These are phyloP conservation scores for Parsonsia alboflavescens DNA, from an alignment of 257 asterid species.

Conservation along the genomic window DNA sequence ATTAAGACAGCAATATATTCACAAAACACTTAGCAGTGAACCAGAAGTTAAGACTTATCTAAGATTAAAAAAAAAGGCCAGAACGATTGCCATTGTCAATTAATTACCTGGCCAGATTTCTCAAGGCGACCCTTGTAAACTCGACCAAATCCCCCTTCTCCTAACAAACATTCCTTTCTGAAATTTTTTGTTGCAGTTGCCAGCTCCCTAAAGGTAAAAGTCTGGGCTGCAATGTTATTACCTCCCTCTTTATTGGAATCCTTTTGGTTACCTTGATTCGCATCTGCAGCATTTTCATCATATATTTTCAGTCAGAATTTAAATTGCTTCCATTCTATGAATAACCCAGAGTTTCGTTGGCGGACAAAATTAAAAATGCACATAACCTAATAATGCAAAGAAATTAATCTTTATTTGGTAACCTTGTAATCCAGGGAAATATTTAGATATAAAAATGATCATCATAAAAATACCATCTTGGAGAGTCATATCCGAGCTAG, in stretches of 20 bases:
- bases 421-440: background rate
- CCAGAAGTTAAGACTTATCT: background rate
- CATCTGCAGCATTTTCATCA: conserved; percentile 21
- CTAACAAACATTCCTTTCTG: conserved; percentile 68
- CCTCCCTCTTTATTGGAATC: conserved; percentile 25
- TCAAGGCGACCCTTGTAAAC: conserved; percentile 74
- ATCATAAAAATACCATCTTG: background rate
- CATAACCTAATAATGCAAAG: background rate
- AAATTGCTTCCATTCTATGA: background rate
- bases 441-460: background rate
- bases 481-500: background rate
- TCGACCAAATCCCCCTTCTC: conserved; percentile 95
- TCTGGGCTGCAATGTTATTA: conserved; percentile 72
- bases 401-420: background rate
- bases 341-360: background rate
- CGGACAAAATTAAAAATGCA: background rate
- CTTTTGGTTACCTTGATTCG: conserved; percentile 24
- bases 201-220: conserved; percentile 78
- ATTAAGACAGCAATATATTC: background rate
- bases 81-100: background rate
- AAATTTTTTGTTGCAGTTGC: conserved; percentile 91
- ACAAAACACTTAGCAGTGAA: background rate
- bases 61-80: background rate
- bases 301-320: background rate
- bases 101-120: conserved; percentile 58